phyloP scores from a whole-genome alignment of 345 rosid species.

The Bruguiera parviflora region DNA sequence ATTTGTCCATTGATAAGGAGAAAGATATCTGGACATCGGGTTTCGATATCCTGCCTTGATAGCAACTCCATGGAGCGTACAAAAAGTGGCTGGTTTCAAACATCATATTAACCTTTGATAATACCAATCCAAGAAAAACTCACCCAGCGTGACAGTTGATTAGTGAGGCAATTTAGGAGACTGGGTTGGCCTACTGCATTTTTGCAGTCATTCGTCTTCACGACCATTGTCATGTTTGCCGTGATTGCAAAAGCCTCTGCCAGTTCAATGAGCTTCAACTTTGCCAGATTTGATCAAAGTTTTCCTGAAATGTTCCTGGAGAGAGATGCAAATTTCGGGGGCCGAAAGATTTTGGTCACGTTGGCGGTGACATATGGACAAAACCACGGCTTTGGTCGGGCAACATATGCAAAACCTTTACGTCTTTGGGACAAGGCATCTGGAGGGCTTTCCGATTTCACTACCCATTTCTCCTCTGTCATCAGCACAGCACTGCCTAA shows the following conservation, averaged over 20 bases:
- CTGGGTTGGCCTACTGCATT: no score
- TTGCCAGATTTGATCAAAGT: background rate
- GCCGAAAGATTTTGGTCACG: background rate
- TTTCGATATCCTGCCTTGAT: no score
- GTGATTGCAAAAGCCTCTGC: background rate
- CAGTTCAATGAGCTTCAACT: no score
- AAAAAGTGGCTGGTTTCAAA: no score
- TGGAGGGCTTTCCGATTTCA: slow-evolving; percentile 22
- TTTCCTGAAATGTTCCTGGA: background rate
- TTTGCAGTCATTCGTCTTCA: no score
- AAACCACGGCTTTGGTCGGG: slow-evolving; percentile 12
- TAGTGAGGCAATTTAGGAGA: no score
- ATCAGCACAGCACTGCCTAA: background rate
- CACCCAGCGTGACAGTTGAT: no score
- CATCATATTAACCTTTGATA: no score
- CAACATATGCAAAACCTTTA: slow-evolving; percentile 1
- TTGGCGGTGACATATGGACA: background rate
- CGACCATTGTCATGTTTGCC: background rate
- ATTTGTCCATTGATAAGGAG: no score
- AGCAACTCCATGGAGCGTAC: no score
- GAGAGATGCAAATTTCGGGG: background rate
- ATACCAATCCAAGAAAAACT: no score
- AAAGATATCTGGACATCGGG: no score
- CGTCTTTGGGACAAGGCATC: slow-evolving; percentile 14
- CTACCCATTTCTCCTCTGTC: slow-evolving; percentile 23